These are phyloP conservation scores for Collybiopsis luxurians DNA, from an alignment of 768 basidiomycete genomes.

Conservation along the genomic window DNA sequence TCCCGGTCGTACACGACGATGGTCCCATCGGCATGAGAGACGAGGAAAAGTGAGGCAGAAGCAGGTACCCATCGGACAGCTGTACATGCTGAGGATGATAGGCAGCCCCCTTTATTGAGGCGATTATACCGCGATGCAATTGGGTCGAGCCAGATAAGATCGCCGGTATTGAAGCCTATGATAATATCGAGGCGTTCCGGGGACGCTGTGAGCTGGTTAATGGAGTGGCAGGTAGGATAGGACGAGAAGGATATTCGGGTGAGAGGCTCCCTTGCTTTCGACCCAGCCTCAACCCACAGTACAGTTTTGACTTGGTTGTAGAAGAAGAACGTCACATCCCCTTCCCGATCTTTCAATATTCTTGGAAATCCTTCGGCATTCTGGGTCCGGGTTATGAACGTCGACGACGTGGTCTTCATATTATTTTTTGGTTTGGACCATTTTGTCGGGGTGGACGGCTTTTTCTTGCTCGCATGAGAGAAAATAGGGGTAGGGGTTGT, in stretches of 20 bases:
- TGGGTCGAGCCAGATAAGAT: conserved; percentile 92
- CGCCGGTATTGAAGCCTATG: conserved; percentile 93
- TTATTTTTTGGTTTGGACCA: conserved; percentile 81
- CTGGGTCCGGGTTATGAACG: conserved; percentile 87
- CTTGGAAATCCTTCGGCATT: conserved; percentile 74
- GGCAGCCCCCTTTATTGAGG: conserved; percentile 87
- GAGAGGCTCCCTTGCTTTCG: conserved; percentile 88
- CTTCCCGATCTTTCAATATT: conserved; percentile 71
- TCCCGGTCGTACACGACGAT: conserved; percentile 90
- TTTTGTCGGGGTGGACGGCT: conserved; percentile 25
- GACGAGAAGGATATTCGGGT: conserved; percentile 82
- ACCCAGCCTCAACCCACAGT: conserved; percentile 84
- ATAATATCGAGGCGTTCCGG: conserved; percentile 82
- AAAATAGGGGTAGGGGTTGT: conserved; percentile 48
- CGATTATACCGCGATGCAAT: conserved; percentile 79
- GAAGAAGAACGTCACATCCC: conserved; percentile 84
- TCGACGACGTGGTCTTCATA: conserved; percentile 86
- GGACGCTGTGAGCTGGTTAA: conserved; percentile 76
- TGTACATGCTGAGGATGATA: conserved; percentile 81
- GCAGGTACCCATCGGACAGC: conserved; percentile 87
- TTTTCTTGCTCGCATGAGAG: conserved; percentile 63
- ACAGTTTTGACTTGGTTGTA: conserved; percentile 86
- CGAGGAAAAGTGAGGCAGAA: conserved; percentile 78
- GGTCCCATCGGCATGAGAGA: conserved; percentile 86
- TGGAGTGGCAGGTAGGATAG: conserved; percentile 88